Percentiles rank a stretch among this genome's conserved stretches.
Evolutionary conservation across 805 yeast species (phyloP).

Genomic region (Candida coquimbonensis): DNA sequence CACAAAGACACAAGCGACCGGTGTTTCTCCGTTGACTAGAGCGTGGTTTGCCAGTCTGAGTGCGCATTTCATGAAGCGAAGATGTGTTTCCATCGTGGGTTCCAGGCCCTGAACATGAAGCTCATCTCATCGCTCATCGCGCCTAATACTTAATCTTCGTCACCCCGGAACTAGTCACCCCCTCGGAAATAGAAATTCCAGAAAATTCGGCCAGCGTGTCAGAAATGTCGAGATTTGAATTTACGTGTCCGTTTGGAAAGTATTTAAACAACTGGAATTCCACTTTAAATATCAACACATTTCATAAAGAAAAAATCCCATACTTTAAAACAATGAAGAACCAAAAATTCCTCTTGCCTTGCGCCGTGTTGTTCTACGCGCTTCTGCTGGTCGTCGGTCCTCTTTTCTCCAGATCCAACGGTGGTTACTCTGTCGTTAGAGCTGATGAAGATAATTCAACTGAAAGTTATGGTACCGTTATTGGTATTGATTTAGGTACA

Average conservation of each 20-base stretch:
- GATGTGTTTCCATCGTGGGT: conserved; percentile 3
- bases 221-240: too few relatives aligned
- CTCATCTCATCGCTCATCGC: background rate
- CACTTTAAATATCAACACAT: background rate
- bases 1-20: conserved; percentile 77
- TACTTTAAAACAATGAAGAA: conserved; percentile 13
- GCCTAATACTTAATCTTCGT: too few relatives aligned
- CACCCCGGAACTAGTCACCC: too few relatives aligned
- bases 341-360: conserved; percentile 27
- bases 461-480: conserved; percentile 57
- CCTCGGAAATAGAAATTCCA: background rate
- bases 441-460: conserved; percentile 26
- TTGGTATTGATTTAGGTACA: conserved; percentile 96
- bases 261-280: background rate
- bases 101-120: too few relatives aligned
- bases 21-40: conserved; percentile 63
- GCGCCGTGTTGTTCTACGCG: conserved; percentile 26
- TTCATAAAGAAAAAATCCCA: too few relatives aligned
- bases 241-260: background rate
- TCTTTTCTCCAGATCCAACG: conserved; percentile 8
- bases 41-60: conserved; percentile 57
- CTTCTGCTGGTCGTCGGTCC: conserved; percentile 22
- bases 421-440: conserved; percentile 18
- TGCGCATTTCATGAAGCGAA: conserved; percentile 44
- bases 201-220: conserved; percentile 2